Evolutionary conservation across 2,329 filamentous ascomycete genomes (phyloP).

Genomic region (Fusarium siculi): DNA sequence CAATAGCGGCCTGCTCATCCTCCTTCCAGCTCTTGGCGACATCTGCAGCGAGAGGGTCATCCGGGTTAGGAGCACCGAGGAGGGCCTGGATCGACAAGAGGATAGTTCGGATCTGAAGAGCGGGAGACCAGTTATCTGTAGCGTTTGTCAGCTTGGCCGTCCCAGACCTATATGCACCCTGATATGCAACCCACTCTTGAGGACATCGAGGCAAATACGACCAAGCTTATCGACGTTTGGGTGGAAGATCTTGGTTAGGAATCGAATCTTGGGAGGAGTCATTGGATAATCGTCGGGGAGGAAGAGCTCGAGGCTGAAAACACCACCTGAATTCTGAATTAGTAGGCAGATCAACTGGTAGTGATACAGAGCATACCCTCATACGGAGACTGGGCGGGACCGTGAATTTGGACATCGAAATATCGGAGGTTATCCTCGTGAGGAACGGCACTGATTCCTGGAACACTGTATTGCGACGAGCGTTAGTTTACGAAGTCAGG

Average conservation of each 20-base stretch:
- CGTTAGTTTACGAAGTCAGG: slow-evolving; percentile 34
- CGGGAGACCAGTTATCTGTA: slow-evolving; percentile 97
- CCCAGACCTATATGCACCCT: background rate
- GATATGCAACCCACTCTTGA: slow-evolving; percentile 78
- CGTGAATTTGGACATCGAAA: slow-evolving; percentile 97
- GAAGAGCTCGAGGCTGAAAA: slow-evolving; percentile 98
- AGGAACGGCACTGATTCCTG: slow-evolving; percentile 93
- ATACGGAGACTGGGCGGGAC: slow-evolving; percentile 91
- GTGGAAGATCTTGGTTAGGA: slow-evolving; percentile 99
- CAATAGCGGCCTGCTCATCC: slow-evolving; percentile 90
- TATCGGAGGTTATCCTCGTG: slow-evolving; percentile 98
- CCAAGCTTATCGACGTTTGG: slow-evolving; percentile 98
- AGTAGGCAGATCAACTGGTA: background rate
- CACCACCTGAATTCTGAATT: slow-evolving; percentile 64
- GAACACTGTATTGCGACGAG: slow-evolving; percentile 70
- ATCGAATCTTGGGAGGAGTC: slow-evolving; percentile 98
- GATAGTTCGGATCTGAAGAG: slow-evolving; percentile 96
- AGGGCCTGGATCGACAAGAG: slow-evolving; percentile 98
- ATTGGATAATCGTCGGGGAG: slow-evolving; percentile 99
- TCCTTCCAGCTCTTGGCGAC: slow-evolving; percentile 99
- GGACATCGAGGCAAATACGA: slow-evolving; percentile 94
- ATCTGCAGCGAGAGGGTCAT: slow-evolving; percentile 97
- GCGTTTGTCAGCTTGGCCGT: slow-evolving; percentile 21
- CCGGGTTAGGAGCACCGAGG: slow-evolving; percentile 94
- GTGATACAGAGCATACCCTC: slow-evolving; percentile 71